Conservation (phyloP, 345 rosid species). For the Populus tremula region DNA sequence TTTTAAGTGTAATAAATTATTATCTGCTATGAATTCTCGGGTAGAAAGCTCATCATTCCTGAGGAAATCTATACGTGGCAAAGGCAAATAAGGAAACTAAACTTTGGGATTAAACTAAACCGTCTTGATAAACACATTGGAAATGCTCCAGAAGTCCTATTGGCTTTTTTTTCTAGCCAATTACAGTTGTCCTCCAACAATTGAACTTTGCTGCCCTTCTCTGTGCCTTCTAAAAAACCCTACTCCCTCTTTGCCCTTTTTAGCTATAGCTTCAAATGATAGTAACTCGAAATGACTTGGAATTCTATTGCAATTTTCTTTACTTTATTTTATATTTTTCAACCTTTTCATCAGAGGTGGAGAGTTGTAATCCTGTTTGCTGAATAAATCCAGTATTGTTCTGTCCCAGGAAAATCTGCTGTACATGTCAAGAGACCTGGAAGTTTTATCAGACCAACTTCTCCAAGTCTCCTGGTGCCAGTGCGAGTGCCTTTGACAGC, state of each 20-base stretch:
- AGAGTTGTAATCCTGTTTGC: not conserved
- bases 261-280: not conserved
- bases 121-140: not conserved
- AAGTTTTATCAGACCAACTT: constrained; percentile 62
- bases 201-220: not conserved
- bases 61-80: not conserved
- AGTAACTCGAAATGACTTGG: not conserved
- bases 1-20: not conserved
- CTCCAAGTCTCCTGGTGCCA: constrained; percentile 93
- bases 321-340: not conserved
- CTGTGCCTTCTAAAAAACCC: not conserved
- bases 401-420: constrained; percentile 57
- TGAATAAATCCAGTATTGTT: not conserved
- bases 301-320: not conserved
- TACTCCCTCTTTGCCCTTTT: not conserved
- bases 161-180: not conserved
- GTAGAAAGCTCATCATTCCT: not conserved
- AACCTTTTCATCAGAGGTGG: not conserved
- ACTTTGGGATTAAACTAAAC: not conserved
- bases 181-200: not conserved
- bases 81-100: not conserved
- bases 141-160: not conserved
- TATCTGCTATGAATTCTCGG: not conserved
- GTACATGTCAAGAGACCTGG: constrained; percentile 61
- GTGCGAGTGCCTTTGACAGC: constrained; percentile 94